Base-by-base conservation (phyloP, 2,329 filamentous ascomycete genomes). In the Huntiella savannae region DNA sequence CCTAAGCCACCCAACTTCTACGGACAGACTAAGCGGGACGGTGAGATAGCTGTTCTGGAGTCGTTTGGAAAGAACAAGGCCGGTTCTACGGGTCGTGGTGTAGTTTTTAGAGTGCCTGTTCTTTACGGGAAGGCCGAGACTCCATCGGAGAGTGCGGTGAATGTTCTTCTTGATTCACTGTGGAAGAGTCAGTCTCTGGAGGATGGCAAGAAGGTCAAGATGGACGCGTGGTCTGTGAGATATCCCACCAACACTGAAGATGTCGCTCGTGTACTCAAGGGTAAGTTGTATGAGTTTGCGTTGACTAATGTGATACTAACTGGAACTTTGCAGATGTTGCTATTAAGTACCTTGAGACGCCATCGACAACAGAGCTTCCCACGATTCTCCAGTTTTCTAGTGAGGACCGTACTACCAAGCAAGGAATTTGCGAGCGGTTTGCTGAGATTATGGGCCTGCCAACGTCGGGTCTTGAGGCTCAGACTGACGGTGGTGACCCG, bases 241-340 rank as follows among this genome's bases (percentile, higher is more conserved):
- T 93, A 84, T 62, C 86, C 86, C 6, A 93, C 86, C 5, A 91
- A 91, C 58, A 93, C 85, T 0, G 79, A 85, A 57, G 87, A 94
- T 56, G 79, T 93, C 13, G 85, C 71, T 13, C 70, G 87, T 35
- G 82, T 94, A 40, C 82, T 77, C 55, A 69, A 76, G 51, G 74
- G 74, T 77, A 64, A 54, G 66, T 61, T 52, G 15, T 36, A 16
- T n/a, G 5, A 36, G 5, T 36, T n/a, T 6, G 5, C 4, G 34
- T 36, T 36, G 11, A 11, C 34, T 2, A 7, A 36, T 36, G 11
- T n/a, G 12, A n/a, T n/a, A n/a, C 15, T n/a, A 36, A 36, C 11
- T n/a, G 11, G 12, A 36, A 7, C 34, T n/a, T 12, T 7, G 4
- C 48, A 77, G 83, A 92, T 54, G 65, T 91, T 41, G 74, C 81